A percentile compares a stretch with the other conserved stretches of the same genome.
phyloP scores from a whole-genome alignment of 305 asterid genomes.

The Coffea humblotiana region DNA sequence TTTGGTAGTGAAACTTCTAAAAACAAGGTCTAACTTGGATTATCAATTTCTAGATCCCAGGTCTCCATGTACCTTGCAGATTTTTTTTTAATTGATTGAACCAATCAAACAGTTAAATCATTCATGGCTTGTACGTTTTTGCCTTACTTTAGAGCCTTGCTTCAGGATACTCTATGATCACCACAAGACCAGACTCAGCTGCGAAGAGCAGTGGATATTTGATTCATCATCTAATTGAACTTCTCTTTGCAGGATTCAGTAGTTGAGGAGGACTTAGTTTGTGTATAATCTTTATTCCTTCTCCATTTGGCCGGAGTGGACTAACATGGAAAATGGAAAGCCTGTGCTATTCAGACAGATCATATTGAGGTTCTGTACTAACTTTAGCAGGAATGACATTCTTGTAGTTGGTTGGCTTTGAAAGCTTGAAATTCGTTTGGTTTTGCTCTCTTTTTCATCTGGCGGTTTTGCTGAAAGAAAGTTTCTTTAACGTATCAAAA shows the following conservation, averaged over 20 bases:
- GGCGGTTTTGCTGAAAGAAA: neutral
- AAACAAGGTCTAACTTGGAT: conserved; percentile 13
- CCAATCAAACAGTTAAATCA: neutral
- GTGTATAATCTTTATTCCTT: neutral
- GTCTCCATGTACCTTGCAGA: neutral
- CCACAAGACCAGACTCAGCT: neutral
- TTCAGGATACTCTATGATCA: no score
- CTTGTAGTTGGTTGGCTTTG: neutral
- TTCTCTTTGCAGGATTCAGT: neutral
- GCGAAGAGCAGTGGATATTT: neutral
- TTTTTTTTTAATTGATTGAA: neutral
- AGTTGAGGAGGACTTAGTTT: neutral
- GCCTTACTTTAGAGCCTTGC: neutral
- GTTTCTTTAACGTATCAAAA: neutral
- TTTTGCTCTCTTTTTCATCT: neutral
- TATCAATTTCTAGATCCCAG: neutral
- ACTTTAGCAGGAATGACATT: neutral
- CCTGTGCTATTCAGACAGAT: neutral
- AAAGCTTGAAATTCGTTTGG: neutral
- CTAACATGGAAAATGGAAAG: neutral
- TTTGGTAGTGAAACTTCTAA: conserved; percentile 7
- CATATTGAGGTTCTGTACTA: neutral
- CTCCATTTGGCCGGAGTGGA: neutral
- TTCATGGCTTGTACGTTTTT: neutral
- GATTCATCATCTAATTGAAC: neutral